Conservation (phyloP, 495 filamentous ascomycete genomes). For the Tuber melanosporum region DNA sequence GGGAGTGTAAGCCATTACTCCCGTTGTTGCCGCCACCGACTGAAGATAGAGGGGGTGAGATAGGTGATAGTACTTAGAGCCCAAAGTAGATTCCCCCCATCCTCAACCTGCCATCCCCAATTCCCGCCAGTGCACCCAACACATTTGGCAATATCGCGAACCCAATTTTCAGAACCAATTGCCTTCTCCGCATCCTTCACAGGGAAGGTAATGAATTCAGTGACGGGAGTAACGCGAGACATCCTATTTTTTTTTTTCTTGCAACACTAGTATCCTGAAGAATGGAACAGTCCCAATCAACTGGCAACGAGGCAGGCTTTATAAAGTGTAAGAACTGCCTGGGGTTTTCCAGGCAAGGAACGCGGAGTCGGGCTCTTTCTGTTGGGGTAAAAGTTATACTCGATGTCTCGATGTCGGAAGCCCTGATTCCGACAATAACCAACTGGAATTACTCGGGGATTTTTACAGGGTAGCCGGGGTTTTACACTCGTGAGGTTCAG, state of each 20-base stretch:
- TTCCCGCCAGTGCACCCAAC: slow-evolving; percentile 6
- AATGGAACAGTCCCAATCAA: neutral
- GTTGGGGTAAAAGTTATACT: neutral
- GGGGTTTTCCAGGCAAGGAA: neutral
- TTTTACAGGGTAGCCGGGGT: neutral
- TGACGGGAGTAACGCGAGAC: slow-evolving; percentile 7
- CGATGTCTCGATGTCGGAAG: neutral
- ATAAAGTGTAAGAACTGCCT: neutral
- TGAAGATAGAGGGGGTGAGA: neutral
- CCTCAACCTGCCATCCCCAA: slow-evolving; percentile 31
- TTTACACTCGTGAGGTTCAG: neutral
- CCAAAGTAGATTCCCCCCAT: slow-evolving; percentile 25
- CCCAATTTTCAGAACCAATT: slow-evolving; percentile 16
- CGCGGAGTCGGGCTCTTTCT: neutral
- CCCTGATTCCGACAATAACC: neutral
- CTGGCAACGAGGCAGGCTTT: neutral
- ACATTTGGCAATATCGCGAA: slow-evolving; percentile 9
- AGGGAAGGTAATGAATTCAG: slow-evolving; percentile 21
- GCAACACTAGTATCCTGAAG: neutral
- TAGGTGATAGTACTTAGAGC: slow-evolving; percentile 13
- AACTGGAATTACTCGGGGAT: neutral
- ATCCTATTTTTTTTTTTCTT: neutral
- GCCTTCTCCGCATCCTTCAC: slow-evolving; percentile 14
- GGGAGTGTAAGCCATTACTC: neutral
- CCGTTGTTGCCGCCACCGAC: neutral